Base-by-base conservation (phyloP, 169 alveolate genomes). In the Cardiosporidium cionae region DNA sequence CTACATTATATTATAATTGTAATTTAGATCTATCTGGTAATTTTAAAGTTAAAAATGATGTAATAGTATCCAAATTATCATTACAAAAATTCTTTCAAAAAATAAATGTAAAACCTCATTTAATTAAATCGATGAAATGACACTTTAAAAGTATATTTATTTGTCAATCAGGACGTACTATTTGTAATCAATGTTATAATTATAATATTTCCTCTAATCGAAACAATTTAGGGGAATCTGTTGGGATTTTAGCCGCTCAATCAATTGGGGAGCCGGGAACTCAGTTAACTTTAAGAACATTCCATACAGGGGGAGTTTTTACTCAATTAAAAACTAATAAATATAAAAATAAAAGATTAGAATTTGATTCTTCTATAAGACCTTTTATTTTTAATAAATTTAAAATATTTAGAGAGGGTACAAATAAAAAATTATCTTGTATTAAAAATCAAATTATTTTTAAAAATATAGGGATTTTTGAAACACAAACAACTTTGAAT, bases 211-310 rank as follows among this genome's bases (percentile, higher is more conserved):
- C 67, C 31, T 37, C 58, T 9, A 53, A 32, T 31, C 34, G 1
- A 37, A 76, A 6, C 22, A 0, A 36, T 29, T 53, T 66, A 54
- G 76, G 85, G 6, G 27, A 76, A 7, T 71, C 74, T 68, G 62
- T 77, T 67, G 85, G 85, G 28, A 52, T 67, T 68, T 23, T 80
- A 76, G 0, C 63, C 22, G 76, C 80, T 0, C 82, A 80, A 78
- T 62, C 80, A n/a, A 77, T 80, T 63, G 85, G 85, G 7, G 85
- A 80, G 53, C 82, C 84, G 4, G 83, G 81, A 0, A 80, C 85
- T 44, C 85, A 76, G 52, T 58, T 79, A 68, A 34, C 78, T 2
- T 77, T 76, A 65, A 79, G 85, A 22, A 79, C 85, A 28, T 79
- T 79, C 75, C 85, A 79, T 79, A 77, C 78, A 35, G 84, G 84